Evolutionary conservation across 2,329 filamentous ascomycete genomes (phyloP).

Genomic region (Sporothrix globosa): DNA sequence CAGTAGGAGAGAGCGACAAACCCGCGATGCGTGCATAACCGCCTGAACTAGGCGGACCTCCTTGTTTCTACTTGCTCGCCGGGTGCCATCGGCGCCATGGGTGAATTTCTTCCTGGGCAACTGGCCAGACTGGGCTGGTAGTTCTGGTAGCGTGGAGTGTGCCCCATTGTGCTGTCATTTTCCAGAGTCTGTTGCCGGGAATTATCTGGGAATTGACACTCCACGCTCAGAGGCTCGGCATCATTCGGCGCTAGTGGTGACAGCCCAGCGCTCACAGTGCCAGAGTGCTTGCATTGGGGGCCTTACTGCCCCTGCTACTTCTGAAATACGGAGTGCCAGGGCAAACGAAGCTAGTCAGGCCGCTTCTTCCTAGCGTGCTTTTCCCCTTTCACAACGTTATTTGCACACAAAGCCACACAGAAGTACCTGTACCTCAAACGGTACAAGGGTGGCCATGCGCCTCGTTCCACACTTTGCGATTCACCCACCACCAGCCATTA

Average conservation of each 20-base stretch:
- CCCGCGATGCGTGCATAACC: background rate
- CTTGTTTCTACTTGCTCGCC: background rate
- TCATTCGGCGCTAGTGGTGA: constrained; percentile 13
- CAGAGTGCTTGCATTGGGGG: constrained; percentile 17
- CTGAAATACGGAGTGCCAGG: constrained; percentile 19
- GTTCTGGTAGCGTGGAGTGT: background rate
- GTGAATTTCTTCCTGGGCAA: constrained; percentile 11
- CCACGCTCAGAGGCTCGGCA: background rate
- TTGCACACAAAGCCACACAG: background rate
- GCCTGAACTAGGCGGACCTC: background rate
- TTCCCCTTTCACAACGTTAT: background rate
- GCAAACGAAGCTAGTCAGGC: constrained; percentile 18
- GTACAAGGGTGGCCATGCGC: constrained; percentile 24
- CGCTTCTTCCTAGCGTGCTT: constrained; percentile 17
- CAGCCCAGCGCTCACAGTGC: background rate
- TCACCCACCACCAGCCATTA: constrained; percentile 5
- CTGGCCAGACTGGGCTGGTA: background rate
- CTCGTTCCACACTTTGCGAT: constrained; percentile 23
- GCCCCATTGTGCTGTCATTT: constrained; percentile 1
- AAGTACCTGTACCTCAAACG: constrained; percentile 16
- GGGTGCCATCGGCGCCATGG: constrained; percentile 4
- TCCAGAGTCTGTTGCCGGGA: background rate
- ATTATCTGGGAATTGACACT: background rate
- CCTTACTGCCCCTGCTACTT: background rate
- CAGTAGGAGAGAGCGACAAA: background rate